These are phyloP conservation scores for Lactuca saligna DNA, from an alignment of 129 eudicot species.

Conservation along the genomic window DNA sequence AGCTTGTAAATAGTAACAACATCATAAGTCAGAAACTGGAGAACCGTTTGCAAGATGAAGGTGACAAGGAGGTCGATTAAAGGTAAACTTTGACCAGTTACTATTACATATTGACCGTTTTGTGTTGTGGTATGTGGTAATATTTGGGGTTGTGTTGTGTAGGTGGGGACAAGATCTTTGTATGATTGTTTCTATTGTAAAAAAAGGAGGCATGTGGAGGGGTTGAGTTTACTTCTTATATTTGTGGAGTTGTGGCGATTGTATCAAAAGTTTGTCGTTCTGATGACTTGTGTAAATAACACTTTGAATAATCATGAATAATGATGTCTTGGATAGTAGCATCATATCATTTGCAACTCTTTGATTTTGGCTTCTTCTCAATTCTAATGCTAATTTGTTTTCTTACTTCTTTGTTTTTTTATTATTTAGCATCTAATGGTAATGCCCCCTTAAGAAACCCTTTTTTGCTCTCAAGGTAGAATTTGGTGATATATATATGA, in stretches of 20 bases:
- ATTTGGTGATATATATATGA: no score
- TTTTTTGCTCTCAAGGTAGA: no score
- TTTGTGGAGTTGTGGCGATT: slow-evolving; percentile 23
- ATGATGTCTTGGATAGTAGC: slow-evolving; percentile 21
- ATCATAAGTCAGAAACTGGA: slow-evolving; percentile 41
- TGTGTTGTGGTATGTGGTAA: neutral
- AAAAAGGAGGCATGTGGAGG: slow-evolving; percentile 4
- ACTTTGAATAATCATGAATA: slow-evolving; percentile 12
- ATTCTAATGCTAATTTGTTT: neutral
- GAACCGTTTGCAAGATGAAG: slow-evolving; percentile 49
- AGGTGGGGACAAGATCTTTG: slow-evolving; percentile 37
- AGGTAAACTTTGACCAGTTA: slow-evolving; percentile 36
- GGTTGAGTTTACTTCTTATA: slow-evolving; percentile 11
- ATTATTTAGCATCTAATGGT: no score
- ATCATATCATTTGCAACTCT: slow-evolving; percentile 25
- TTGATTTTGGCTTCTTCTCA: neutral
- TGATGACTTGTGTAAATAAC: slow-evolving; percentile 38
- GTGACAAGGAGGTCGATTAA: slow-evolving; percentile 46
- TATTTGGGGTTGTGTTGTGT: neutral
- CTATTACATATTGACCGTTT: neutral
- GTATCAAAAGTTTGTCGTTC: slow-evolving; percentile 25
- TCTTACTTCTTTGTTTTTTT: neutral
- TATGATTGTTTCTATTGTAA: slow-evolving; percentile 19
- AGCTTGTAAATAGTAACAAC: slow-evolving; percentile 69
- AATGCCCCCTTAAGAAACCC: no score